Percentiles rank a stretch among this genome's conserved stretches.
Conservation (phyloP, 495 filamentous ascomycete species). For the Penicillium chermesinum region DNA sequence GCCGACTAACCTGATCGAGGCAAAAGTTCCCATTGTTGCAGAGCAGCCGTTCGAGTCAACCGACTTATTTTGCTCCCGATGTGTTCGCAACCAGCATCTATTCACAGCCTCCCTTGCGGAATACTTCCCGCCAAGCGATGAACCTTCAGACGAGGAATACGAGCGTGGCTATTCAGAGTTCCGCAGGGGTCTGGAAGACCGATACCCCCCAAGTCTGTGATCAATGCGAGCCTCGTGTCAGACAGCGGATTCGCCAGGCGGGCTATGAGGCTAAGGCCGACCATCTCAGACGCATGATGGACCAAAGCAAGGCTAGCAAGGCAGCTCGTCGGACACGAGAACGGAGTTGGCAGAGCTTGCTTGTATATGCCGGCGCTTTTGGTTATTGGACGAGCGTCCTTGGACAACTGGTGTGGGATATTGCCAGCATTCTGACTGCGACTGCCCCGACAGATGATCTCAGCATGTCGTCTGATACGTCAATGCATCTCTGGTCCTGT, state of each 20-base stretch:
- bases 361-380: constrained; percentile 43
- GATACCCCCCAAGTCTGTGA: constrained; percentile 82
- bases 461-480: neutral
- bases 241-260: constrained; percentile 57
- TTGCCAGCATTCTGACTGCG: constrained; percentile 23
- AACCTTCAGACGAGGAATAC: constrained; percentile 55
- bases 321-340: constrained; percentile 32
- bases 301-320: constrained; percentile 51
- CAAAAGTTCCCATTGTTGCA: constrained; percentile 19
- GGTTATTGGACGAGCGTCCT: constrained; percentile 49
- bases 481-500: constrained; percentile 23
- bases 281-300: constrained; percentile 65
- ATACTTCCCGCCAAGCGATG: constrained; percentile 64
- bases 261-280: constrained; percentile 77
- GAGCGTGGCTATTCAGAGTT: constrained; percentile 55
- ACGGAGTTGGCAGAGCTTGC: constrained; percentile 48
- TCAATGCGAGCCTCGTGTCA: constrained; percentile 64
- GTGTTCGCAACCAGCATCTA: constrained; percentile 77
- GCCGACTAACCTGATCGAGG: constrained; percentile 52
- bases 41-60: constrained; percentile 29
- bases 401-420: constrained; percentile 42
- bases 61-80: constrained; percentile 69
- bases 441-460: neutral
- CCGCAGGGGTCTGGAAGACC: constrained; percentile 59
- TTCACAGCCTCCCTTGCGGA: constrained; percentile 61